phyloP scores from a whole-genome alignment of 208 protist species.

The Crithidia mellificae region DNA sequence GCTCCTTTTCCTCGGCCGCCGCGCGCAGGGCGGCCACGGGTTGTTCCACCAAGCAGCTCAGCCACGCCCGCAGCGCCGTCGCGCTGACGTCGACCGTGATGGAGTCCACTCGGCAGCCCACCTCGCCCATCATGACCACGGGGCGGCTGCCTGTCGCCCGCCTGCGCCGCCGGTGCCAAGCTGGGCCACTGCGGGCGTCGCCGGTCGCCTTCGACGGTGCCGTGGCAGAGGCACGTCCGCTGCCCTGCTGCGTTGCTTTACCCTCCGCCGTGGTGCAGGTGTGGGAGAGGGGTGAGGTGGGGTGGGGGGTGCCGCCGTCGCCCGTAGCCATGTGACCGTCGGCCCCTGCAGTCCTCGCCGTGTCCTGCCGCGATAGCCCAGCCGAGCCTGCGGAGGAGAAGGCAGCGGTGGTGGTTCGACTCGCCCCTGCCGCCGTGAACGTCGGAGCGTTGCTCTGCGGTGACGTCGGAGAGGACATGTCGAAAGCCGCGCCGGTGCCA shows the following conservation, averaged over 20 bases:
- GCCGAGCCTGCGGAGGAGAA: neutral
- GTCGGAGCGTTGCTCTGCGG: neutral
- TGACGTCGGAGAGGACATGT: neutral
- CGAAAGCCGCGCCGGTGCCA: too few relatives aligned
- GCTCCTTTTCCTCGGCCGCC: slow-evolving; percentile 24
- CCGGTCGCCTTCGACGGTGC: neutral
- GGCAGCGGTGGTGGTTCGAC: neutral
- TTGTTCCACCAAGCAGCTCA: slow-evolving; percentile 32
- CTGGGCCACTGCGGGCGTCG: neutral
- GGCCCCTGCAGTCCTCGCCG: neutral
- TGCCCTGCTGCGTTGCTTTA: neutral
- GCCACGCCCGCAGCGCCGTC: slow-evolving; percentile 25
- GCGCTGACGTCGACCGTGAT: slow-evolving; percentile 34
- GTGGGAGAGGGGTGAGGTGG: neutral
- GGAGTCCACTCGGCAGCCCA: slow-evolving; percentile 21
- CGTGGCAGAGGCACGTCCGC: neutral
- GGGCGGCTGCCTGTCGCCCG: neutral
- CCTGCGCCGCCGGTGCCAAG: neutral
- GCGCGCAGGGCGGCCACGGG: slow-evolving; percentile 23
- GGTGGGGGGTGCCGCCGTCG: neutral
- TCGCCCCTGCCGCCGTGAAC: neutral
- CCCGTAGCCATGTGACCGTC: neutral
- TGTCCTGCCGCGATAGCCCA: neutral
- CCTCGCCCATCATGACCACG: slow-evolving; percentile 23
- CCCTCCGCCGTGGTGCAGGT: neutral